phyloP scores from a whole-genome alignment of 345 rosid species.

The Lumnitzera littorea region DNA sequence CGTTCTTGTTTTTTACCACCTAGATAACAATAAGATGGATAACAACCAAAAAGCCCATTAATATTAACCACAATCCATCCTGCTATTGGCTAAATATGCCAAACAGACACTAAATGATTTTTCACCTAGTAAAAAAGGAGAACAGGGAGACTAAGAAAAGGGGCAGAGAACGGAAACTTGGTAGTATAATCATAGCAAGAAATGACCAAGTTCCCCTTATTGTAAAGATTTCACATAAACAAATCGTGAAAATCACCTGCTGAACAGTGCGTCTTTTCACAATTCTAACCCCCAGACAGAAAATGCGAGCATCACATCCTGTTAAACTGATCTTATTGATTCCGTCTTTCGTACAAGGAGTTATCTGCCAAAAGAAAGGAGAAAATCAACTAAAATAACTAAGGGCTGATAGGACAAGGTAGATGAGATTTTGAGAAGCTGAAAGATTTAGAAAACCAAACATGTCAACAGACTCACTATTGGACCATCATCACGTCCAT shows the following conservation, averaged over 20 bases:
- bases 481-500: conserved; percentile 99
- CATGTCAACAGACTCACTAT: conserved; percentile 47
- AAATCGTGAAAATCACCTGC: conserved; percentile 39
- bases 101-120: no score
- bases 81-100: no score
- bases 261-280: conserved; percentile 68
- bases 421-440: neutral
- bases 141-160: no score
- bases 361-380: conserved; percentile 44
- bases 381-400: neutral
- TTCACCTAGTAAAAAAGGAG: no score
- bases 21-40: no score
- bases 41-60: no score
- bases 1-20: no score
- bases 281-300: conserved; percentile 87
- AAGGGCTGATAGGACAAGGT: neutral
- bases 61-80: no score
- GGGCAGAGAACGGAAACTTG: no score
- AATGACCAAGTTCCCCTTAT: no score
- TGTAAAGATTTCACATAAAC: no score
- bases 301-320: conserved; percentile 79
- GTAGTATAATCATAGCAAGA: neutral
- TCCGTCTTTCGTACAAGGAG: conserved; percentile 65
- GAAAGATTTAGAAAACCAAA: neutral
- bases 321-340: conserved; percentile 68